Percentiles rank a stretch among this genome's conserved stretches.
Evolutionary conservation across 495 filamentous ascomycete genomes (phyloP).

Genomic region (Delitschia confertaspora): DNA sequence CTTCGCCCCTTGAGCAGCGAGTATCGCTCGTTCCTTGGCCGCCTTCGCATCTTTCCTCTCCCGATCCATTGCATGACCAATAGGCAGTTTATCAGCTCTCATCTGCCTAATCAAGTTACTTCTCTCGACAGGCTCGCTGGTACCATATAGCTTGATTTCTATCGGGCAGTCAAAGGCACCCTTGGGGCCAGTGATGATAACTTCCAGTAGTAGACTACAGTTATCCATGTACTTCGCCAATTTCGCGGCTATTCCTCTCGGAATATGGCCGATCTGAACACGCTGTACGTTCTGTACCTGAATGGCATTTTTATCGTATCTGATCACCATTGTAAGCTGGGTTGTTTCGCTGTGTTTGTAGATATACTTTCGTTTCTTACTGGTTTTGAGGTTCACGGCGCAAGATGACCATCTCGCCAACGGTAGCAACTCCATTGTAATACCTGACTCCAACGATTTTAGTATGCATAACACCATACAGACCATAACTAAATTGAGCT

Average conservation of each 20-base stretch:
- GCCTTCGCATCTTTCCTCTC: constrained; percentile 38
- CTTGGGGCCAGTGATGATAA: constrained; percentile 53
- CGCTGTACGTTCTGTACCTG: constrained; percentile 71
- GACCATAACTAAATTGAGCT: constrained; percentile 3
- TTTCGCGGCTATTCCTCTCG: constrained; percentile 53
- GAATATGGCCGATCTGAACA: constrained; percentile 73
- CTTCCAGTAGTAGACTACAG: constrained; percentile 53
- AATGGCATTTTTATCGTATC: constrained; percentile 71
- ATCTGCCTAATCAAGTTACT: constrained; percentile 50
- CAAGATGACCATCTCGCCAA: constrained; percentile 63
- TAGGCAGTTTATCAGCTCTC: constrained; percentile 51
- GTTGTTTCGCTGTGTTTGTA: too few species aligned
- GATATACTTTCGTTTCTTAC: constrained; percentile 13
- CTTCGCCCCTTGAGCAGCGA: constrained; percentile 20
- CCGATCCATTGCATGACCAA: constrained; percentile 39
- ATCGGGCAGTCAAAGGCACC: constrained; percentile 62
- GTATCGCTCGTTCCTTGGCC: constrained; percentile 30
- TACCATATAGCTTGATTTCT: constrained; percentile 56
- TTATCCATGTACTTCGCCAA: constrained; percentile 64
- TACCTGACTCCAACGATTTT: constrained; percentile 78
- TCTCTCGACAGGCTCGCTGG: constrained; percentile 44
- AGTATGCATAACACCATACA: constrained; percentile 38
- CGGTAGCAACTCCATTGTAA: constrained; percentile 62
- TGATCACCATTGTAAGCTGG: constrained; percentile 3
- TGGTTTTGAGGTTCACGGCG: constrained; percentile 60